Percentiles rank a stretch among this genome's conserved stretches.
Evolutionary conservation across 225 moss, liverwort and hornwort genomes (phyloP).

Genomic region (Thuidium tamariscinum): DNA sequence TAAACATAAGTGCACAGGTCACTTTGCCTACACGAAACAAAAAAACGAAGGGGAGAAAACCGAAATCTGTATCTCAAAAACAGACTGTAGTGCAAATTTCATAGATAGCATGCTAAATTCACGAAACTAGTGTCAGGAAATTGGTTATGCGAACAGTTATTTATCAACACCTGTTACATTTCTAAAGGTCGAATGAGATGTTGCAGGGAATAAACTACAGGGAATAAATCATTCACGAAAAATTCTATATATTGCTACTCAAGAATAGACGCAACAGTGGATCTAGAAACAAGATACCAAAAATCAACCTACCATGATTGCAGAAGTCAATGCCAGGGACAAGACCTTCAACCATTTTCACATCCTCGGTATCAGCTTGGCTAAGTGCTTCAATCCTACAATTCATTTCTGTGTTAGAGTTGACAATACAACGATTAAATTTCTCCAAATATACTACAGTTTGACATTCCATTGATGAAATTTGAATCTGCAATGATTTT

Average conservation of each 20-base stretch:
- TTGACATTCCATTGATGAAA: not conserved
- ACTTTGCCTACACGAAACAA: not conserved
- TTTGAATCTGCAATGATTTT: not conserved
- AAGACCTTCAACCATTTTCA: conserved; percentile 67
- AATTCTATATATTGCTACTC: not conserved
- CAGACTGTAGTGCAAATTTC: not conserved
- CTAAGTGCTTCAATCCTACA: conserved; percentile 9
- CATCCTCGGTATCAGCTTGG: conserved; percentile 4
- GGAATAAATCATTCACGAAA: not conserved
- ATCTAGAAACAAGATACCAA: not conserved
- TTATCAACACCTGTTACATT: not conserved
- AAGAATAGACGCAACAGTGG: not conserved
- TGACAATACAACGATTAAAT: not conserved
- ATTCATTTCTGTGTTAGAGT: not conserved
- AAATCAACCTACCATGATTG: conserved; percentile 67
- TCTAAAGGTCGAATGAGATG: not conserved
- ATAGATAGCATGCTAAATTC: not conserved
- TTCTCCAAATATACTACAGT: not conserved
- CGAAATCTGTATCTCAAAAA: not conserved
- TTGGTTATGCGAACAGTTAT: not conserved
- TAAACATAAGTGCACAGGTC: not conserved
- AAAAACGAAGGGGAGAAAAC: not conserved
- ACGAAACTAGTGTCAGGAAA: not conserved
- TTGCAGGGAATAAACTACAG: not conserved
- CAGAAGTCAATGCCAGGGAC: conserved; percentile 98